Evolutionary conservation across 2,329 filamentous ascomycete species (phyloP), one percentile per base, ranked within the genome.

Genomic region (Curvularia eragrostidis): DNA sequence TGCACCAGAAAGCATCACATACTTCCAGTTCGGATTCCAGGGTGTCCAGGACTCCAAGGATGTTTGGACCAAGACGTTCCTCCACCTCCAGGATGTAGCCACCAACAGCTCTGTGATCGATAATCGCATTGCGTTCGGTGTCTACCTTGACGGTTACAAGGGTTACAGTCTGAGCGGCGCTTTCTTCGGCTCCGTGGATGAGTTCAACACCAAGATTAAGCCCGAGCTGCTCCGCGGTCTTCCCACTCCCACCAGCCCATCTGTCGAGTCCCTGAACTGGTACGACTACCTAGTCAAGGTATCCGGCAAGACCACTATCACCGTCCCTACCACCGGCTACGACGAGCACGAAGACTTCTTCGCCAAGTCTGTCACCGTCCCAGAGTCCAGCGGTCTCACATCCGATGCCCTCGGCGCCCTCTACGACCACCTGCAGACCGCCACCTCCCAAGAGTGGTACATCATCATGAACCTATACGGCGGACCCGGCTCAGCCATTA

Each of bases 281-380:
- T 75, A 77, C 54, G 65, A 72, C 46, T 78, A 77, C 52, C 71
- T 80, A 78, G 78, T 69, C 72, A 83, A 61, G 79, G 78, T 72
- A 3, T 73, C 71, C 12, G 73, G 69, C 58, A 60, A 66, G 23
- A 60, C 50, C 18, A 62, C 59, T 38, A 68, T 77, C 62, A 66
- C 59, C 23, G 65, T 57, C 15, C 73, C 75, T 2, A 41, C 69
- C 0, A 74, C 68, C 3, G 75, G 73, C 53, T 78, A 78, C 62
- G 67, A 73, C 54, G 61, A 71, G 21, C 76, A 78, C 58, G 75
- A 78, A 55, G 69, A 71, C 63, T 78, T 78, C 68, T 78, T 77
- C 63, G 74, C 76, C 55, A 78, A 78, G 52, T 76, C 74, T 41
- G 66, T 78, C 58, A 78, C 75, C 3, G 75, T 77, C n/a, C 76